A percentile compares a stretch with the other conserved stretches of the same genome.
Conservation (phyloP, 2,329 filamentous ascomycete genomes). For the Xylaria sp. region DNA sequence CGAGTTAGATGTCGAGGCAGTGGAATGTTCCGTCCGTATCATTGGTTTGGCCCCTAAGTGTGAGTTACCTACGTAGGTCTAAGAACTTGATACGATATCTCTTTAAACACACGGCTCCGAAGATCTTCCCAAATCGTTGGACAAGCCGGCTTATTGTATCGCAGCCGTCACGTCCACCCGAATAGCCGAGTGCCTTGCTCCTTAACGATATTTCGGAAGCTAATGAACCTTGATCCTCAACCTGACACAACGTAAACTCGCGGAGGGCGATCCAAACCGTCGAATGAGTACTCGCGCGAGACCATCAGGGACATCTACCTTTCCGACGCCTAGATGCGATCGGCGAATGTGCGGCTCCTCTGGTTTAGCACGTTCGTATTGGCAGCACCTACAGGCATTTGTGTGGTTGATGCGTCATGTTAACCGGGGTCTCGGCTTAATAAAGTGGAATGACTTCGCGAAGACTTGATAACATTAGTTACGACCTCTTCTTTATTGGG, state of each 20-base stretch:
- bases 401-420: conserved; percentile 11
- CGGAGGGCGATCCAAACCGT: conserved; percentile 1
- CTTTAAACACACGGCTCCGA: conserved; percentile 9
- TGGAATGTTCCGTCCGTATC: neutral
- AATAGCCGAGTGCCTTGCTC: conserved; percentile 25
- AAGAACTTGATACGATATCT: conserved; percentile 2
- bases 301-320: conserved; percentile 1
- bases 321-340: conserved; percentile 7
- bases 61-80: neutral
- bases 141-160: conserved; percentile 19
- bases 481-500: neutral
- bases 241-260: conserved; percentile 20
- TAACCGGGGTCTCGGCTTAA: neutral
- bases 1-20: neutral
- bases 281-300: conserved; percentile 8
- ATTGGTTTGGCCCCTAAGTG: neutral
- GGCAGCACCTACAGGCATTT: conserved; percentile 4
- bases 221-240: conserved; percentile 1
- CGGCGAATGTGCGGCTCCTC: conserved; percentile 2
- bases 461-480: neutral
- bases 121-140: conserved; percentile 20
- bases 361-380: conserved; percentile 9
- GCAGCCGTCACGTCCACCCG: conserved; percentile 8
- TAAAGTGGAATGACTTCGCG: conserved; percentile 1
- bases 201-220: conserved; percentile 20